phyloP scores from a whole-genome alignment of 202 grass and related monocot genomes.

The Setaria italica region DNA sequence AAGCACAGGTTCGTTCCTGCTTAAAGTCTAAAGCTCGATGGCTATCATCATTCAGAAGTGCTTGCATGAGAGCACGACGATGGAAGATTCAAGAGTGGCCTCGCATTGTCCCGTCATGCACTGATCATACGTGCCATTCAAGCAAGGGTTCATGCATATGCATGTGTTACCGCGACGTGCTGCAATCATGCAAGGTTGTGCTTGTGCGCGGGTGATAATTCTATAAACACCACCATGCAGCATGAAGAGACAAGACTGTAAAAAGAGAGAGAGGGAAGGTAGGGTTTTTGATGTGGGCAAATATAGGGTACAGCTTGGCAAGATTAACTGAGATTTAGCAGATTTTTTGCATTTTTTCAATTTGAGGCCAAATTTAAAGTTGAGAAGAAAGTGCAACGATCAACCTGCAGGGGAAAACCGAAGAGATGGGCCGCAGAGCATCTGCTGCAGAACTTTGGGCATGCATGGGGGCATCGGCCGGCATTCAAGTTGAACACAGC shows the following conservation, averaged over 20 bases:
- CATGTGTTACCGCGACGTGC: conserved; percentile 30
- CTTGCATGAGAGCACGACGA: conserved; percentile 1
- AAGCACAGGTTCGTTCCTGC: not conserved
- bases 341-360: not conserved
- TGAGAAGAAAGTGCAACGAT: not conserved
- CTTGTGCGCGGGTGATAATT: not conserved
- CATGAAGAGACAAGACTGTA: not conserved
- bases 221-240: not conserved
- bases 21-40: conserved; percentile 35
- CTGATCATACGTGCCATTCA: conserved; percentile 26
- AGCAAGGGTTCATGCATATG: conserved; percentile 40
- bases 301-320: not conserved
- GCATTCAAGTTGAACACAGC: conserved; percentile 16
- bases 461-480: not conserved
- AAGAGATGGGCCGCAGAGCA: not conserved
- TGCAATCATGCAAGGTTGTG: conserved; percentile 41
- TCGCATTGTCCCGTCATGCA: not conserved
- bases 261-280: too few relatives aligned
- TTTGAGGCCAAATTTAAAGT: not conserved
- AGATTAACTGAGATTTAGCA: not conserved
- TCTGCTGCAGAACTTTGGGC: not conserved
- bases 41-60: not conserved
- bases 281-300: not conserved
- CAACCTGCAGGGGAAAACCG: not conserved
- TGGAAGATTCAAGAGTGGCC: conserved; percentile 29